Conservation (phyloP, 2,329 filamentous ascomycete genomes). For the Aspergillus quadrilineatus region DNA sequence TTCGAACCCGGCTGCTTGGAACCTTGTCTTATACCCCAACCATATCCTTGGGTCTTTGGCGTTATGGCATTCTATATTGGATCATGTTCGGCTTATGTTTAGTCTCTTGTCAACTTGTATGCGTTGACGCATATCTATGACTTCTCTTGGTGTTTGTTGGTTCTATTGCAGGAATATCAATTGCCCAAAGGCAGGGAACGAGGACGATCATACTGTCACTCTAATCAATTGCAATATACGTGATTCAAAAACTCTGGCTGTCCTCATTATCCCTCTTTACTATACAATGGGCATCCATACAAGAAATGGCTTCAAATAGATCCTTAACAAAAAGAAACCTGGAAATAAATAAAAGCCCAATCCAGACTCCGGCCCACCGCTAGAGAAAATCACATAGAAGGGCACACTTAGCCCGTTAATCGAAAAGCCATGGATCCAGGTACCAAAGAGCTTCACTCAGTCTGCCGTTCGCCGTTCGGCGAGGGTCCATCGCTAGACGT, state of each 20-base stretch:
- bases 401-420: neutral
- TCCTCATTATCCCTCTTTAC: neutral
- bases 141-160: conserved; percentile 3
- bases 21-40: neutral
- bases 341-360: neutral
- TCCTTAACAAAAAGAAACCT: neutral
- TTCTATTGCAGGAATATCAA: neutral
- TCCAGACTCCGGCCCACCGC: neutral
- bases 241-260: neutral
- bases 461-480: neutral
- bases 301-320: neutral
- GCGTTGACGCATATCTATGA: neutral
- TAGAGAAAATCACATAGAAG: neutral
- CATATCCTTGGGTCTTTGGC: neutral
- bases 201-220: neutral
- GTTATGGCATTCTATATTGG: neutral
- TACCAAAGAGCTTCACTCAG: neutral
- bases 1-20: neutral
- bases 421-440: neutral
- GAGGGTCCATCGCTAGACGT: neutral
- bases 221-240: conserved; percentile 5
- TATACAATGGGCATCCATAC: neutral
- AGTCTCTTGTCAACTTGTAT: neutral
- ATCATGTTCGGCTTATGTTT: neutral
- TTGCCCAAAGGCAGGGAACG: neutral